Evolutionary conservation across 495 filamentous ascomycete genomes (phyloP).

Genomic region (Clavariopsis aquatica): DNA sequence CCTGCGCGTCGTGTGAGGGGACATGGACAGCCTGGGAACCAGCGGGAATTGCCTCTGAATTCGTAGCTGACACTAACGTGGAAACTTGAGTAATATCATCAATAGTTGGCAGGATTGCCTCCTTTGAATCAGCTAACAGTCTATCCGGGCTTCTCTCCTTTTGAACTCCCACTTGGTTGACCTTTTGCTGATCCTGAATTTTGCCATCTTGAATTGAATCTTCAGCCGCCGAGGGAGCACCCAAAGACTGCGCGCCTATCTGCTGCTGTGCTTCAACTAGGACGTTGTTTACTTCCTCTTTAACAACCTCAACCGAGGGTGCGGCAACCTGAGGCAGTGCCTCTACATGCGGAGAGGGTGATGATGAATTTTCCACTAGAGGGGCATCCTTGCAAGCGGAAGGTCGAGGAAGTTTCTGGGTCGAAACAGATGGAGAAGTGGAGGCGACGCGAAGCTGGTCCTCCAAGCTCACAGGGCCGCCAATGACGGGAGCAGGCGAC

Average conservation of each 20-base stretch:
- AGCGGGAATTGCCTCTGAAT: slow-evolving; percentile 16
- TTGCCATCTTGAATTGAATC: neutral
- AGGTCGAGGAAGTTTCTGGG: slow-evolving; percentile 14
- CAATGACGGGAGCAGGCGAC: slow-evolving; percentile 19
- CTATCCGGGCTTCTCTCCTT: slow-evolving; percentile 23
- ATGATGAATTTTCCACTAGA: neutral
- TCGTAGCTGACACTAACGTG: slow-evolving; percentile 16
- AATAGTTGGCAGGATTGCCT: slow-evolving; percentile 25
- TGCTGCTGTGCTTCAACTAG: slow-evolving; percentile 12
- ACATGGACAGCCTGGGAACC: slow-evolving; percentile 42
- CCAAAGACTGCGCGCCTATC: neutral
- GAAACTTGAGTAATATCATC: slow-evolving; percentile 32
- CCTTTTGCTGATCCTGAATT: neutral
- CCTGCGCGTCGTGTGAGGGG: slow-evolving; percentile 44
- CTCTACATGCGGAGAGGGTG: neutral
- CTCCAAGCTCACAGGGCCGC: slow-evolving; percentile 8
- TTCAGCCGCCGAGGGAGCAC: neutral
- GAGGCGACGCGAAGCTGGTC: slow-evolving; percentile 33
- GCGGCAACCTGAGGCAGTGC: slow-evolving; percentile 3
- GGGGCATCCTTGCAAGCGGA: neutral
- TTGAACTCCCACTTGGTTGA: neutral
- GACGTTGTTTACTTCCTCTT: neutral
- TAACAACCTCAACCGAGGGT: neutral
- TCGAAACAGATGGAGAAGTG: slow-evolving; percentile 29
- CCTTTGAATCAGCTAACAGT: slow-evolving; percentile 25